A percentile compares a stretch with the other conserved stretches of the same genome.
Conservation (phyloP, 768 basidiomycete species). For the Mycena albidolilacea region DNA sequence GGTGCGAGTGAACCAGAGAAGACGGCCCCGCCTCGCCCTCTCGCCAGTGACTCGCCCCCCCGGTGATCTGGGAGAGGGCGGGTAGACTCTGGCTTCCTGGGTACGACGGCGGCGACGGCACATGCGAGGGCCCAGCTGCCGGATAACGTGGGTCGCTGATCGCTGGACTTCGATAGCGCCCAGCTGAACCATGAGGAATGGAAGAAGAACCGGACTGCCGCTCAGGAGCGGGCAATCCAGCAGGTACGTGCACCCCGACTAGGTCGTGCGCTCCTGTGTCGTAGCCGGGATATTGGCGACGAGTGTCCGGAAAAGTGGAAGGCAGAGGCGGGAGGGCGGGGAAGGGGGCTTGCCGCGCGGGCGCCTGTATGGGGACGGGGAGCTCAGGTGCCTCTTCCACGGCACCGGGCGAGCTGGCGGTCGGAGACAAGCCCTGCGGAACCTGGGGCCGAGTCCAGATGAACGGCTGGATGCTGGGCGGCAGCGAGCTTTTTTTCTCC, state of each 20-base stretch:
- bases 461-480: slow-evolving; percentile 65
- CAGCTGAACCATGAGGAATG: slow-evolving; percentile 45
- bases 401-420: slow-evolving; percentile 29
- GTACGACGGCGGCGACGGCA: slow-evolving; percentile 34
- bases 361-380: slow-evolving; percentile 39
- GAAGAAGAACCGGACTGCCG: slow-evolving; percentile 39
- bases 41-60: slow-evolving; percentile 47
- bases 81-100: slow-evolving; percentile 36
- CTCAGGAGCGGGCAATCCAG: slow-evolving; percentile 16
- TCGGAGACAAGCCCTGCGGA: slow-evolving; percentile 36
- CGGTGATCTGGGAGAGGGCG: slow-evolving; percentile 19
- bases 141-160: slow-evolving; percentile 51
- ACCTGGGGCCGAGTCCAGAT: slow-evolving; percentile 58
- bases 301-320: slow-evolving; percentile 25
- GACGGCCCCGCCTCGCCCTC: slow-evolving; percentile 65
- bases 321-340: not conserved
- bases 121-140: slow-evolving; percentile 46
- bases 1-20: slow-evolving; percentile 48
- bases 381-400: slow-evolving; percentile 40
- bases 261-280: slow-evolving; percentile 30
- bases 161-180: slow-evolving; percentile 49
- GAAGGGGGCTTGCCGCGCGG: slow-evolving; percentile 26
- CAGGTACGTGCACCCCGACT: slow-evolving; percentile 15
- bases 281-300: slow-evolving; percentile 33
- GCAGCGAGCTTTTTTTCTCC: slow-evolving; percentile 62